Evolutionary conservation across 1,284 basidiomycete genomes (phyloP).

Genomic region (Ceratobasidium theobromae): DNA sequence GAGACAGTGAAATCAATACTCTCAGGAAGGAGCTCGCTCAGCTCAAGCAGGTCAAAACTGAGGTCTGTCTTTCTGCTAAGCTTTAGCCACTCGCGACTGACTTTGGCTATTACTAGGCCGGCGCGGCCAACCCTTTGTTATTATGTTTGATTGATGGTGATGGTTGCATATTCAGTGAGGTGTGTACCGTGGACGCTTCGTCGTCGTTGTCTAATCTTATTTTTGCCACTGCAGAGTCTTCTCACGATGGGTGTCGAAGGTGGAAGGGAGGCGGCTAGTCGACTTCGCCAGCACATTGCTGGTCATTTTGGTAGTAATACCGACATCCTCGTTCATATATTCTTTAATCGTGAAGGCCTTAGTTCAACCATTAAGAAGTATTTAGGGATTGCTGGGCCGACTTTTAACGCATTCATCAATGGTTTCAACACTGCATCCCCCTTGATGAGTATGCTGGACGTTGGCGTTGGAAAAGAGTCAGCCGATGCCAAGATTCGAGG

Average conservation of each 20-base stretch:
- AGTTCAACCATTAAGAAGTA: slow-evolving; percentile 51
- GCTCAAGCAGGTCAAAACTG: not conserved
- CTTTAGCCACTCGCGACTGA: not conserved
- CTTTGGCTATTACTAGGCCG: not conserved
- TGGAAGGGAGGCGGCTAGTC: slow-evolving; percentile 55
- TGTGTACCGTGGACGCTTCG: not conserved
- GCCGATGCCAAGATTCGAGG: slow-evolving; percentile 74
- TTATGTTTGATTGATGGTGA: slow-evolving; percentile 66
- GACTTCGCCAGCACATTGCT: slow-evolving; percentile 55
- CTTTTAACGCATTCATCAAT: slow-evolving; percentile 61
- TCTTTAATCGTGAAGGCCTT: slow-evolving; percentile 63
- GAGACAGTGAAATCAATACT: not conserved
- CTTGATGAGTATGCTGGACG: slow-evolving; percentile 68
- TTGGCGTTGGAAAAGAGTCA: slow-evolving; percentile 69
- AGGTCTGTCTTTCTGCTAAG: not conserved
- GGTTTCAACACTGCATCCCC: slow-evolving; percentile 67
- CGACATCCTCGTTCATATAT: slow-evolving; percentile 64
- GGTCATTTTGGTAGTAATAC: slow-evolving; percentile 48
- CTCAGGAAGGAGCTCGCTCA: slow-evolving; percentile 9
- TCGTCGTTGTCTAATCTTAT: slow-evolving; percentile 48
- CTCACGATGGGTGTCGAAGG: slow-evolving; percentile 58
- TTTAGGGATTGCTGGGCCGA: slow-evolving; percentile 46
- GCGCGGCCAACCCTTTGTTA: slow-evolving; percentile 49
- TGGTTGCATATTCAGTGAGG: slow-evolving; percentile 45
- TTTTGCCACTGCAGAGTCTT: slow-evolving; percentile 45